Evolutionary conservation across 164 flowering plant species (phyloP), one percentile per base, ranked within the genome.

Genomic region (Sedum album): DNA sequence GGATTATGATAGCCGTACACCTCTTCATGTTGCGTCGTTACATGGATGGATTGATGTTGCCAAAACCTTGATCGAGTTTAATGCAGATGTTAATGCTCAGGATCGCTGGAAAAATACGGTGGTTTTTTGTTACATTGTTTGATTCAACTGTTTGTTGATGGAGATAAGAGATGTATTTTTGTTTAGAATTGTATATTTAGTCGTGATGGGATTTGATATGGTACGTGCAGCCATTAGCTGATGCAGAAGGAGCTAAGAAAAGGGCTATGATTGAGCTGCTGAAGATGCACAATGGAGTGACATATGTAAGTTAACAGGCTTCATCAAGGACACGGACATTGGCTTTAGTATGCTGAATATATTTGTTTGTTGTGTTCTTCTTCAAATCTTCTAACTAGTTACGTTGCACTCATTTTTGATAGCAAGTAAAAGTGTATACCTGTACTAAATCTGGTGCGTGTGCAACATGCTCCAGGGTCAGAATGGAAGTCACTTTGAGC

Each of bases 401-500:
- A n/a, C n/a, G 28, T 51, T 26, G 6, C 21, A 23, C 13, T 0
- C 14, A 51, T 5, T 51, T 21, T 51, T 51, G 21, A n/a, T 51
- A 51, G 21, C 57, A 51, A 21, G 28, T 23, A 21, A 51, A 5
- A 2, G 21, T 51, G 51, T 15, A 15, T 20, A 46, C n/a, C 51
- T 46, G 21, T 11, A 11, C 62, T 26, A 4, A 57, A 11, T 57
- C 33, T 57, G 4, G 14, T 57, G 9, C 9, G 60, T 55, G 25
- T 25, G 10, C 0, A 64, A 57, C 60, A 67, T 71, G 49, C 41
- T 77, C 73, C 89, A 95, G 99, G 99, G 99, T 28, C 98, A 95
- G 82, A 89, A 76, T 80, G 98, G 99, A 69, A 95, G 99, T 77
- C 99, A 95, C 80, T 95, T 88, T 81, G 99, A 95, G 57, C 93